phyloP scores from a whole-genome alignment of 495 filamentous ascomycete genomes.

The Hypoxylon trugodes region DNA sequence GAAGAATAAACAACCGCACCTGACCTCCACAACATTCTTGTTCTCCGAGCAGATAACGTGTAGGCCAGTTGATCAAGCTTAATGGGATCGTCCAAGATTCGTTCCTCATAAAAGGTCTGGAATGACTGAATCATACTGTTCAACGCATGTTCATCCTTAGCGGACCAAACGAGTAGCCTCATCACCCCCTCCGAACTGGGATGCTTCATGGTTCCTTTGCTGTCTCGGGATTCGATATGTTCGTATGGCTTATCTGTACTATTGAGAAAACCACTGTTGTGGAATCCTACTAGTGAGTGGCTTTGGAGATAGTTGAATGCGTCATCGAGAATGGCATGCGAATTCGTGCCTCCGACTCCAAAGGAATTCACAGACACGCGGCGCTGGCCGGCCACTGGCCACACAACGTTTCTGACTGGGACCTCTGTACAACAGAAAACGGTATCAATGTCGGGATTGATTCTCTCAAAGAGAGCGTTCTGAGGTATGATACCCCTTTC shows the following conservation, averaged over 20 bases:
- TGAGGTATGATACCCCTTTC: constrained; percentile 54
- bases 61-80: constrained; percentile 34
- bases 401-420: too few species aligned
- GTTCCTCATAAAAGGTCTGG: constrained; percentile 10
- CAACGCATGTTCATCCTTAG: constrained; percentile 24
- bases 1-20: constrained; percentile 34
- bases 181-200: constrained; percentile 9
- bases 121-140: constrained; percentile 20
- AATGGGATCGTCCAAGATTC: constrained; percentile 5
- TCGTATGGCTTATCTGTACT: neutral
- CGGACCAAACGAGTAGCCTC: constrained; percentile 11
- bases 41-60: constrained; percentile 43
- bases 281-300: neutral
- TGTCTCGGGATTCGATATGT: constrained; percentile 4
- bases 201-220: neutral
- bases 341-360: constrained; percentile 66
- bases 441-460: constrained; percentile 58
- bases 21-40: constrained; percentile 34
- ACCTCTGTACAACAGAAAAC: too few species aligned
- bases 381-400: constrained; percentile 42
- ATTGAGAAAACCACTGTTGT: neutral
- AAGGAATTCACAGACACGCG: constrained; percentile 62
- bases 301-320: constrained; percentile 14
- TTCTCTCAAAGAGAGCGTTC: constrained; percentile 50
- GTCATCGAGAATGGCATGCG: constrained; percentile 62